Conservation (phyloP, 352 stramenopile species). For the Phytophthora citrophthora region DNA sequence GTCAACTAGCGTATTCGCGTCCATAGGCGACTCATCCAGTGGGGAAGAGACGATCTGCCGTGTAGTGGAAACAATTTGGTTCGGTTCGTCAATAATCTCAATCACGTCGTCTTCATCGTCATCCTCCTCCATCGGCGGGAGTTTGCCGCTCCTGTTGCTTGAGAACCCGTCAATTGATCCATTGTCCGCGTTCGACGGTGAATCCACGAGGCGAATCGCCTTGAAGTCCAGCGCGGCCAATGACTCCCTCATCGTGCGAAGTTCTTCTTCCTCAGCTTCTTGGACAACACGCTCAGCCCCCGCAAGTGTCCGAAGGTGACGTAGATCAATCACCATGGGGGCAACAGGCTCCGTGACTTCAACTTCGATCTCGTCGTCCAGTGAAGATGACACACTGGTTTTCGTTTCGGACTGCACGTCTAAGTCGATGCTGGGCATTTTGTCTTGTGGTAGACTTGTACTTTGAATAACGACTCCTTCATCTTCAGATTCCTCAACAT, state of each 20-base stretch:
- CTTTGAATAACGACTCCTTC: conserved; percentile 12
- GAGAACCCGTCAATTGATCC: conserved; percentile 14
- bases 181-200: conserved; percentile 12
- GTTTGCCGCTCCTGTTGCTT: conserved; percentile 22
- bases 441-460: conserved; percentile 11
- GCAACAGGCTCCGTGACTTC: conserved; percentile 24
- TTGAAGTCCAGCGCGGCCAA: conserved; percentile 40
- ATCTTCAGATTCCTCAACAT: conserved; percentile 15
- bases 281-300: conserved; percentile 42
- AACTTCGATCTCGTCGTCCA: conserved; percentile 25
- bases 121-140: conserved; percentile 37
- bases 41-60: conserved; percentile 45
- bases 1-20: conserved; percentile 13
- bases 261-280: conserved; percentile 39
- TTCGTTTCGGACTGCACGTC: conserved; percentile 41
- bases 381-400: conserved; percentile 38
- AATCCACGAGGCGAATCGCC: conserved; percentile 23
- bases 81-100: conserved; percentile 25
- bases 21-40: conserved; percentile 22
- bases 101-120: conserved; percentile 36
- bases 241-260: conserved; percentile 39
- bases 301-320: conserved; percentile 43
- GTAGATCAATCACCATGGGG: conserved; percentile 43
- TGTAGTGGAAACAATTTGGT: conserved; percentile 30
- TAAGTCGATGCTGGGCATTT: conserved; percentile 20